A percentile compares a stretch with the other conserved stretches of the same genome.
Conservation (phyloP, 2,329 filamentous ascomycete species). For the Paecilomyces sp. region DNA sequence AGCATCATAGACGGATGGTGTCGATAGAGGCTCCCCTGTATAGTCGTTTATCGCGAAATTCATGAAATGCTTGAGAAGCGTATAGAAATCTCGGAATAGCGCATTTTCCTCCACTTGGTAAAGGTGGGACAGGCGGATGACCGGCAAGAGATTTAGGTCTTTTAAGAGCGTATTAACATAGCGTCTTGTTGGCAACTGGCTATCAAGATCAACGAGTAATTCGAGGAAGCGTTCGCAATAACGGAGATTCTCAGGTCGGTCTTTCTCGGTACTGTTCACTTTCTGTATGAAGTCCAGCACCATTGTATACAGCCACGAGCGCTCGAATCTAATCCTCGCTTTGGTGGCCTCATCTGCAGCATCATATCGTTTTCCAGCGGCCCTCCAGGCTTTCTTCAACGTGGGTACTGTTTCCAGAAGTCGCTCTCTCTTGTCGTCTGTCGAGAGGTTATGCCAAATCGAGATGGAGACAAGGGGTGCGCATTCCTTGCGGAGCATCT, state of each 20-base stretch:
- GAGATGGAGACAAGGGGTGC: slow-evolving; percentile 90
- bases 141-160: slow-evolving; percentile 75
- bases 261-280: slow-evolving; percentile 50
- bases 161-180: slow-evolving; percentile 85
- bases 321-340: slow-evolving; percentile 77
- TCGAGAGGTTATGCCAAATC: slow-evolving; percentile 89
- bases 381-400: slow-evolving; percentile 84
- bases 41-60: slow-evolving; percentile 89
- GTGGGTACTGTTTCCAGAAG: slow-evolving; percentile 67
- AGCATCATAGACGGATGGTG: slow-evolving; percentile 66
- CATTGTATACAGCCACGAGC: slow-evolving; percentile 86
- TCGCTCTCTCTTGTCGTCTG: slow-evolving; percentile 64
- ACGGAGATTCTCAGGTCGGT: slow-evolving; percentile 53
- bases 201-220: slow-evolving; percentile 81
- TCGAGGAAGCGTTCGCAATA: slow-evolving; percentile 95
- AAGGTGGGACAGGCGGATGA: slow-evolving; percentile 69
- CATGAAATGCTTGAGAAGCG: slow-evolving; percentile 78
- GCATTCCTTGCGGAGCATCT: slow-evolving; percentile 88
- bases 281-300: slow-evolving; percentile 73
- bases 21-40: slow-evolving; percentile 67
- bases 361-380: slow-evolving; percentile 77
- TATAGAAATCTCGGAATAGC: slow-evolving; percentile 71
- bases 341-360: slow-evolving; percentile 73
- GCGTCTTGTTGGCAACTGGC: slow-evolving; percentile 85
- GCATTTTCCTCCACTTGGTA: slow-evolving; percentile 68